These are phyloP conservation scores for Leccinum uliginosum DNA, from an alignment of 768 basidiomycete genomes.

Conservation along the genomic window DNA sequence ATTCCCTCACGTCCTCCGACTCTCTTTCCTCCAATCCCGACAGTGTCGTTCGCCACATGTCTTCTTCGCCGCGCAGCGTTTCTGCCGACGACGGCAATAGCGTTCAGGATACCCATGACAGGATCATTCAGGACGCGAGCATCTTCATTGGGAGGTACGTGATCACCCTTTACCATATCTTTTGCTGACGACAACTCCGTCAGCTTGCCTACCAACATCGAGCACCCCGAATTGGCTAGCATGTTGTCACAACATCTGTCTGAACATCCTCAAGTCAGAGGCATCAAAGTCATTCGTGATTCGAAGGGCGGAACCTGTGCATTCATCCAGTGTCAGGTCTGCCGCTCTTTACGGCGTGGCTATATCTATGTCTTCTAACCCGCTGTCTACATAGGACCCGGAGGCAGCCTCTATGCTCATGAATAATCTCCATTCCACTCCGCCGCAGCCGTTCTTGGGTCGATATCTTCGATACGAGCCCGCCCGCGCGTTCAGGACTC, in stretches of 20 bases:
- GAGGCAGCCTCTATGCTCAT: constrained; percentile 56
- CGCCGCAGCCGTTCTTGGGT: constrained; percentile 65
- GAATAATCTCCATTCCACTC: constrained; percentile 48
- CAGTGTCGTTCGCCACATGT: constrained; percentile 3
- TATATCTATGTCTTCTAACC: background rate
- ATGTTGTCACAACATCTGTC: constrained; percentile 66
- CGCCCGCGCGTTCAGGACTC: constrained; percentile 69
- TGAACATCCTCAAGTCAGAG: constrained; percentile 58
- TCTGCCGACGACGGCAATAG: constrained; percentile 28
- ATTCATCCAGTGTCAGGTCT: constrained; percentile 81
- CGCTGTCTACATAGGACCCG: constrained; percentile 41
- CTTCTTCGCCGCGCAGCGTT: constrained; percentile 15
- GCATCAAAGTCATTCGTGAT: constrained; percentile 69
- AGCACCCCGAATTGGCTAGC: constrained; percentile 55
- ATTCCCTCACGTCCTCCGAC: constrained; percentile 53
- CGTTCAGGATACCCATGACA: constrained; percentile 36
- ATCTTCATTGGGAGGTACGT: constrained; percentile 80
- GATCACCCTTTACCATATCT: background rate
- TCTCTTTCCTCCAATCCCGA: constrained; percentile 38
- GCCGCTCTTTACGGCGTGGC: constrained; percentile 10
- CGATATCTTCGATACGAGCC: constrained; percentile 72
- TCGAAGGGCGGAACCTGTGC: constrained; percentile 77
- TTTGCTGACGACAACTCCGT: constrained; percentile 8
- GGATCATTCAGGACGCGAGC: constrained; percentile 68
- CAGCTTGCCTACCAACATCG: constrained; percentile 69